Evolutionary conservation across 768 basidiomycete species (phyloP), one percentile per base, ranked within the genome.

Genomic region (Gloeopeniophorella convolvens): DNA sequence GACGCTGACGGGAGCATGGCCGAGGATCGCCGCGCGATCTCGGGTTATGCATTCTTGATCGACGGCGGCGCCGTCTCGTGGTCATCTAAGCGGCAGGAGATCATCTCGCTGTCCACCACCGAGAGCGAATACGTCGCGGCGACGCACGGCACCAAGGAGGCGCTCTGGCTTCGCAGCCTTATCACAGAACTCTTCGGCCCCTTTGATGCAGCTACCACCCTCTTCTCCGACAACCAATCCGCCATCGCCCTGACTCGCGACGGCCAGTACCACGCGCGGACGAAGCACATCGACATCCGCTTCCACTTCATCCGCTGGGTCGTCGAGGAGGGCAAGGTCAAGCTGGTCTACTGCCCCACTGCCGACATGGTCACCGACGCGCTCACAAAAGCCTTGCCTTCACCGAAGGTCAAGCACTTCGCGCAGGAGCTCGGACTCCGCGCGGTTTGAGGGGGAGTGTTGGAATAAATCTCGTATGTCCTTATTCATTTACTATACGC

Each of bases 111-210:
- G 3, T 73, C 71, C 6, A 71, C 66, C 0, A 68, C 66, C 1
- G 72, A 74, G 56, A 68, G 70, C 23, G 68, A 74, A 54, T 72
- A 66, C 54, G 65, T 72, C 32, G n/a, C n/a, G n/a, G n/a, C n/a
- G n/a, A n/a, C n/a, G n/a, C n/a, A n/a, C n/a, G n/a, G n/a, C n/a
- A n/a, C 63, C 70, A 59, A 63, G 48, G 67, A 71, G 34, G 59
- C 66, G 2, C 31, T 62, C 13, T 71, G 63, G 62, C 54, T 71
- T 3, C 57, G 65, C 6, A 62, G 60, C 30, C 44, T 72, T n/a
- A 45, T 72, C 57, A 10, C 1, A 2, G 33, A 28, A 28, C 9
- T 46, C 6, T 3, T 32, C 11, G 3, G 9, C 4, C 34, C 34
- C 10, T n/a, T n/a, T 6, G 27, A 36, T 8, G 33, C 30, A 62